phyloP scores from a whole-genome alignment of 192 early-diverging fungal species.

The Backusella tarrabulga region DNA sequence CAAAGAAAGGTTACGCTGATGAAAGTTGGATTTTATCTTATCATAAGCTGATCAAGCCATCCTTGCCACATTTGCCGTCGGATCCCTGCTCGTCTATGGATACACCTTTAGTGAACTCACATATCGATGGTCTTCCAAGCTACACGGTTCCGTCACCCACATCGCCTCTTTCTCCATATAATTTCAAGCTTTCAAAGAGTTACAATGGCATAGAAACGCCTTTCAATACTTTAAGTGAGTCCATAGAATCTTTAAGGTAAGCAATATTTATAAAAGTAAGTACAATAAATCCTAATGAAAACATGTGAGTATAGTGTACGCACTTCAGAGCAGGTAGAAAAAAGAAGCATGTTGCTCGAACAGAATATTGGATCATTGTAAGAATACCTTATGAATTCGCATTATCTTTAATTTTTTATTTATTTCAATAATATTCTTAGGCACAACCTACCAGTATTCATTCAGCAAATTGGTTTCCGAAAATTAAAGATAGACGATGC shows the following conservation, averaged over 20 bases:
- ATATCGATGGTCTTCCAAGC: background rate
- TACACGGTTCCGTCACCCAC: background rate
- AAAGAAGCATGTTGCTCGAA: background rate
- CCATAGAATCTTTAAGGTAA: background rate
- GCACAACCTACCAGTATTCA: slow-evolving; percentile 24
- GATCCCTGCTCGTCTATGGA: background rate
- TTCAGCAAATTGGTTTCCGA: slow-evolving; percentile 23
- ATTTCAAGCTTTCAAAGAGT: background rate
- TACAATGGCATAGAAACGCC: background rate
- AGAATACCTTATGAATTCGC: background rate
- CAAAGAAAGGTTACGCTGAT: background rate
- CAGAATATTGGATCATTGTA: background rate
- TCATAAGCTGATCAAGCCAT: background rate
- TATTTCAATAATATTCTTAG: slow-evolving; percentile 9
- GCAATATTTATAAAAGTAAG: background rate
- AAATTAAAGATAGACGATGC: slow-evolving; percentile 4
- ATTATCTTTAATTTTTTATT: background rate
- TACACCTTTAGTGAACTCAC: background rate
- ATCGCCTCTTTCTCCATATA: background rate
- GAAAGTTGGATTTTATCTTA: background rate
- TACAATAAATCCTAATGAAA: background rate
- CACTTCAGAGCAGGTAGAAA: background rate
- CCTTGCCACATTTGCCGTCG: background rate
- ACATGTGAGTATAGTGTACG: background rate
- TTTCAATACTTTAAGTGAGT: background rate